A percentile compares a stretch with the other conserved stretches of the same genome.
These are phyloP conservation scores for Jacaranda copaia DNA, from an alignment of 257 asterid species.

Conservation along the genomic window DNA sequence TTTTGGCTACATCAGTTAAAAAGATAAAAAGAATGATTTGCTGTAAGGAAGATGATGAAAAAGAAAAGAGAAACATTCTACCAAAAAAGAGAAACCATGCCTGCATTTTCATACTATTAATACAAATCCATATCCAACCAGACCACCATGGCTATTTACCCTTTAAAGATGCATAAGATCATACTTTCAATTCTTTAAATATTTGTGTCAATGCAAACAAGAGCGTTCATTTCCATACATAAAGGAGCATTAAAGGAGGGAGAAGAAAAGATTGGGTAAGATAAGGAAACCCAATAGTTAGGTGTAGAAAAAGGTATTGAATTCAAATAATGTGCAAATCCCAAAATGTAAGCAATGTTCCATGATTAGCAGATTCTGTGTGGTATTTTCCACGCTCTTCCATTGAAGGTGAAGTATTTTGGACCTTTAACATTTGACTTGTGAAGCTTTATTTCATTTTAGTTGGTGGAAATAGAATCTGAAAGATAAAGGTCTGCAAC, in stretches of 20 bases:
- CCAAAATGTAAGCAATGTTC: background rate
- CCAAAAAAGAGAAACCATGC: slow-evolving; percentile 8
- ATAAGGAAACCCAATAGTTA: background rate
- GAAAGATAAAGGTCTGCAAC: background rate
- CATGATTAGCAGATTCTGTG: background rate
- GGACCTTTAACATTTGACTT: background rate
- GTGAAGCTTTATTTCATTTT: background rate
- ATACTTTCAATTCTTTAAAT: background rate
- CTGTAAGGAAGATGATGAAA: background rate
- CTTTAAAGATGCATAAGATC: background rate
- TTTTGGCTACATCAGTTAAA: background rate
- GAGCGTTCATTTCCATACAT: background rate
- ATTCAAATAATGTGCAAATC: too few relatives aligned
- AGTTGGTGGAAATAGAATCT: background rate
- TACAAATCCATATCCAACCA: slow-evolving; percentile 11
- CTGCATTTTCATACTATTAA: background rate
- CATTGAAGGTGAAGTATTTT: background rate
- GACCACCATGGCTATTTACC: background rate
- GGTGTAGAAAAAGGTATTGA: background rate
- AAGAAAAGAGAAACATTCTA: background rate
- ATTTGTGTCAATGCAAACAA: background rate
- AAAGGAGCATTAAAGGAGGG: background rate
- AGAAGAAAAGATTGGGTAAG: background rate
- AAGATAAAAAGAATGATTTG: background rate
- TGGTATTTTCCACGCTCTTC: background rate